phyloP scores from a whole-genome alignment of 768 basidiomycete species.

The Inosperma sp. region DNA sequence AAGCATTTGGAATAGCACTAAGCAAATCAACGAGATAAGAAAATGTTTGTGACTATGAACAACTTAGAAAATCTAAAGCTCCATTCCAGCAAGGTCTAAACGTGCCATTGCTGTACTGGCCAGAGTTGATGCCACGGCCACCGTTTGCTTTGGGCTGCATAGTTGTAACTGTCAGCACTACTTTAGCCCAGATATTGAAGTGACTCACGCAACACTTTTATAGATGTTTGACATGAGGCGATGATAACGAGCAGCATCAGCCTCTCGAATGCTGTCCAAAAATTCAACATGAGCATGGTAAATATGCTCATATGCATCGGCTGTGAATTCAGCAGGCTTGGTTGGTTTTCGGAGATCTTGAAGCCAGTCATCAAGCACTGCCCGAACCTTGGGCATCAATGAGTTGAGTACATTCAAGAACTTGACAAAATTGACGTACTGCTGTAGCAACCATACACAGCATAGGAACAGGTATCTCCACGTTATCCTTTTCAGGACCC shows the following conservation, averaged over 20 bases:
- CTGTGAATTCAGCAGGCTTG: slow-evolving; percentile 2
- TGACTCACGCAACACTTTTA: slow-evolving; percentile 2
- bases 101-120: no score
- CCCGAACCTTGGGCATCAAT: not conserved
- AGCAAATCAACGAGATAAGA: no score
- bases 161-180: no score
- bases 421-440: not conserved
- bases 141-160: no score
- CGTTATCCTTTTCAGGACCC: slow-evolving; percentile 7
- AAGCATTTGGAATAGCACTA: no score
- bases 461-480: slow-evolving; percentile 10
- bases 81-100: no score
- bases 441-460: slow-evolving; percentile 5
- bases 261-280: not conserved
- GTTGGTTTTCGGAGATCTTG: not conserved
- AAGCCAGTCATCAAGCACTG: slow-evolving; percentile 11
- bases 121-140: no score
- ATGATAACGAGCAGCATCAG: slow-evolving; percentile 1
- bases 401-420: not conserved
- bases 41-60: no score
- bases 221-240: slow-evolving; percentile 7
- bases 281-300: slow-evolving; percentile 8
- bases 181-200: no score
- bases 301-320: slow-evolving; percentile 4
- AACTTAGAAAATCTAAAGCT: no score